Conservation (phyloP, 805 yeast genomes). For the Metschnikowia sp. region DNA sequence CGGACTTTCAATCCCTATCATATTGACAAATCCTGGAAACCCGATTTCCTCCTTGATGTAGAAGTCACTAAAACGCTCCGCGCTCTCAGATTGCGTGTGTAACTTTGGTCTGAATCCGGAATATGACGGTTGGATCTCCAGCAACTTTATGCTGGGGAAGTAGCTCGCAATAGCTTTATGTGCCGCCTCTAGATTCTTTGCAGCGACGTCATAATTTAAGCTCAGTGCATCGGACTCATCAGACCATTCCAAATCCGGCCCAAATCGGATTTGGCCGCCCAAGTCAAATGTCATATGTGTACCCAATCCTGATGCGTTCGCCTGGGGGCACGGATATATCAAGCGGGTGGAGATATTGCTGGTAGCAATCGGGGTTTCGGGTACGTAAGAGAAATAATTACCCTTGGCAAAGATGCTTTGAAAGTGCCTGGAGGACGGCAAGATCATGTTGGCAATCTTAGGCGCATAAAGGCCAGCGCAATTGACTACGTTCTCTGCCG, state of each 20-base stretch:
- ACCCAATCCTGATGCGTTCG: conserved; percentile 71
- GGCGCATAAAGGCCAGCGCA: conserved; percentile 81
- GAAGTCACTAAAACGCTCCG: conserved; percentile 62
- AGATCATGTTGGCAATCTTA: conserved; percentile 60
- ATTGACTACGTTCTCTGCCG: conserved; percentile 61
- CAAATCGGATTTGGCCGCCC: conserved; percentile 76
- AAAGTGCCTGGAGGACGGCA: conserved; percentile 59
- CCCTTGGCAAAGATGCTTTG: conserved; percentile 78
- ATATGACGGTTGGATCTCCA: conserved; percentile 62
- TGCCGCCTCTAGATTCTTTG: conserved; percentile 51
- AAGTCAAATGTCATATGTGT: conserved; percentile 83
- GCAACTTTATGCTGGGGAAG: conserved; percentile 54
- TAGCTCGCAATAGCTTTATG: conserved; percentile 56
- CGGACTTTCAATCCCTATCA: conserved; percentile 86
- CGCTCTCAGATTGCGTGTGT: conserved; percentile 38
- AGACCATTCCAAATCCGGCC: conserved; percentile 88
- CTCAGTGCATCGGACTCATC: conserved; percentile 29
- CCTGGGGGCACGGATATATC: conserved; percentile 76
- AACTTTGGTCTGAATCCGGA: conserved; percentile 85
- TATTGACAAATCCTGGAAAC: conserved; percentile 73
- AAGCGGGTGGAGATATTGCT: conserved; percentile 27
- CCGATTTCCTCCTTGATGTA: conserved; percentile 58
- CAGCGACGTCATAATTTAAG: conserved; percentile 48
- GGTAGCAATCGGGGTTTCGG: conserved; percentile 38
- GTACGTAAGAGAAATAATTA: conserved; percentile 62